phyloP scores from a whole-genome alignment of 208 protist genomes.

The Zelonia costaricensis region DNA sequence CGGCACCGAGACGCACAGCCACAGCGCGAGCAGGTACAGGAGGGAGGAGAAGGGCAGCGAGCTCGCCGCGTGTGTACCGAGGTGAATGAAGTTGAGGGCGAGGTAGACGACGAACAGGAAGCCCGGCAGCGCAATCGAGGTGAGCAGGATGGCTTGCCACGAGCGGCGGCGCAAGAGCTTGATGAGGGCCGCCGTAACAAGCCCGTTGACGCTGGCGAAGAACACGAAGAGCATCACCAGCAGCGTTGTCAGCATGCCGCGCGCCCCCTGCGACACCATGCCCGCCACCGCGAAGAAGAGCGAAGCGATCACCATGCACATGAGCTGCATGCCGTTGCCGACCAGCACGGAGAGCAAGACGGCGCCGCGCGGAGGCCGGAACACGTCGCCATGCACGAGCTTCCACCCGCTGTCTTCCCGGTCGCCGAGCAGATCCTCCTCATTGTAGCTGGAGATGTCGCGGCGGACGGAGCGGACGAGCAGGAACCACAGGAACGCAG shows the following conservation, averaged over 20 bases:
- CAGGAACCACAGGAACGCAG: conserved; percentile 94
- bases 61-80: conserved; percentile 32
- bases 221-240: conserved; percentile 63
- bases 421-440: conserved; percentile 53
- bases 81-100: conserved; percentile 57
- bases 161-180: conserved; percentile 74
- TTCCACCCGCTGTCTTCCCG: conserved; percentile 94
- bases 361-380: conserved; percentile 83
- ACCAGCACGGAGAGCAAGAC: conserved; percentile 86
- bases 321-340: conserved; percentile 88
- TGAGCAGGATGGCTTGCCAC: conserved; percentile 79
- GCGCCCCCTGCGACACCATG: conserved; percentile 90
- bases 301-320: conserved; percentile 65
- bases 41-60: conserved; percentile 61
- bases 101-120: conserved; percentile 52
- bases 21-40: conserved; percentile 34
- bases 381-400: conserved; percentile 94
- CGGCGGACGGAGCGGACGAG: conserved; percentile 91
- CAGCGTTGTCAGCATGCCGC: conserved; percentile 76
- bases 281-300: conserved; percentile 85
- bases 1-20: conserved; percentile 93
- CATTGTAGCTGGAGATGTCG: conserved; percentile 93
- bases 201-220: conserved; percentile 77
- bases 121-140: conserved; percentile 48
- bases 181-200: conserved; percentile 73